Conservation (phyloP, 139 green algal species). For the Volvox africanus region DNA sequence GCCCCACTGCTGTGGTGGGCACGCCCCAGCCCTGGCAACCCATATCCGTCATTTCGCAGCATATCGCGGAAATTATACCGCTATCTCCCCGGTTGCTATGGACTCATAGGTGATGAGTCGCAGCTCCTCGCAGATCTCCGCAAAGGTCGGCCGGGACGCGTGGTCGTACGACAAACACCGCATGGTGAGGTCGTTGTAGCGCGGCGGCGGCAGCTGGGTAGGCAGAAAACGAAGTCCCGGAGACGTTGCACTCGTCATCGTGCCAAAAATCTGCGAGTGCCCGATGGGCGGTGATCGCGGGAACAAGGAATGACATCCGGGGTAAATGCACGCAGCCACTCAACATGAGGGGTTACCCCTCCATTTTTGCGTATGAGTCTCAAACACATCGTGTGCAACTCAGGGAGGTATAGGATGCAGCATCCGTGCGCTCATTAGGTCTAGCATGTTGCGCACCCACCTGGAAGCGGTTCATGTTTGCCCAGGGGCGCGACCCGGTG, state of each 20-base stretch:
- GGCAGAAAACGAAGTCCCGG: constrained; percentile 39
- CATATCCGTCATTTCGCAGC: too few species aligned
- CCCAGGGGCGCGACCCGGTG: constrained; percentile 55
- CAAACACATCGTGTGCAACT: too few species aligned
- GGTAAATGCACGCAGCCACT: too few species aligned
- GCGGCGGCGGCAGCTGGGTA: neutral
- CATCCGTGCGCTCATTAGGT: too few species aligned
- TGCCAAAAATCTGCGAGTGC: neutral
- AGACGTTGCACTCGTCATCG: neutral
- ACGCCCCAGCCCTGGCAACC: too few species aligned
- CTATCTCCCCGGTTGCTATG: neutral
- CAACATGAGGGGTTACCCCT: too few species aligned
- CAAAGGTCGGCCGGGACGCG: neutral
- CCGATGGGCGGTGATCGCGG: too few species aligned
- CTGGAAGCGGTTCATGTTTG: constrained; percentile 52
- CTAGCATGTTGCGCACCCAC: neutral
- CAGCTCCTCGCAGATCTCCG: constrained; percentile 37
- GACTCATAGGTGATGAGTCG: neutral
- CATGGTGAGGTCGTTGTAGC: constrained; percentile 1
- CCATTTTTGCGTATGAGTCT: too few species aligned
- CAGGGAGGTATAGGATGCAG: too few species aligned
- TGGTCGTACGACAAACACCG: constrained; percentile 19
- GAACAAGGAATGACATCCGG: too few species aligned
- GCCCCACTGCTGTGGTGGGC: too few species aligned
- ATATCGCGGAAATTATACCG: too few species aligned